Evolutionary conservation across 2,329 filamentous ascomycete genomes (phyloP), one percentile per base, ranked within the genome.

Genomic region (Cryphonectria japonica): DNA sequence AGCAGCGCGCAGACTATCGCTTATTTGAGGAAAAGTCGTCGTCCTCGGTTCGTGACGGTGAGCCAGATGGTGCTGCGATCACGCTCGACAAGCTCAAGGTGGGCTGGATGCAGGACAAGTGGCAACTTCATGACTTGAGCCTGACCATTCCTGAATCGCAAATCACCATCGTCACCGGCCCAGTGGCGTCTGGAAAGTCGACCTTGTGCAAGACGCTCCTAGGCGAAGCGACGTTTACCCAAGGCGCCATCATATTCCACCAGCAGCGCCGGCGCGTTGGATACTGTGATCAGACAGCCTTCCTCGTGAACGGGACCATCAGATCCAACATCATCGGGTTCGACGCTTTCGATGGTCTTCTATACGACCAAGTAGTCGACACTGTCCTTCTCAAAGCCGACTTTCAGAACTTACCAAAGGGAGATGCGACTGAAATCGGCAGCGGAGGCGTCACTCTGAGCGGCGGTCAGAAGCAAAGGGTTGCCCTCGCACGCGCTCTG

Each of bases 391-490:
- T 84, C 0, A 69, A 71, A 1, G 61, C 71, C 0, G 82, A 84
- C 69, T 71, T 83, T 5, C 67, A 65, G 0, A 68, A 71, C 0
- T 72, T 85, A 0, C 78, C 80, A 0, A 75, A 78, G 1, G 82
- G 82, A 0, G 80, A 83, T 41, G 66, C 76, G 14, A 83, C 82
- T 0, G 77, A 77, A 5, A 75, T 85, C 61, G 83, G 83, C 6
- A 81, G 78, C 62, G 79, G 80, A 26, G 83, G 82, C 0, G 79
- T 84, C n/a, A 80, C 79, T 26, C 72, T 85, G 0, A 83, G 80
- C 14, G 83, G 83, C 0, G 83, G 83, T 0, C 83, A 85, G 64
- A 74, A 76, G 61, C 78, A 82, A 3, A 77, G 81, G 1, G 74
- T 81, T 0, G 59, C 52, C 7, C 68, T 73, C 22, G 72, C 70